These are phyloP conservation scores for Leptomonas pyrrhocoris DNA, from an alignment of 208 protist species.

Conservation along the genomic window DNA sequence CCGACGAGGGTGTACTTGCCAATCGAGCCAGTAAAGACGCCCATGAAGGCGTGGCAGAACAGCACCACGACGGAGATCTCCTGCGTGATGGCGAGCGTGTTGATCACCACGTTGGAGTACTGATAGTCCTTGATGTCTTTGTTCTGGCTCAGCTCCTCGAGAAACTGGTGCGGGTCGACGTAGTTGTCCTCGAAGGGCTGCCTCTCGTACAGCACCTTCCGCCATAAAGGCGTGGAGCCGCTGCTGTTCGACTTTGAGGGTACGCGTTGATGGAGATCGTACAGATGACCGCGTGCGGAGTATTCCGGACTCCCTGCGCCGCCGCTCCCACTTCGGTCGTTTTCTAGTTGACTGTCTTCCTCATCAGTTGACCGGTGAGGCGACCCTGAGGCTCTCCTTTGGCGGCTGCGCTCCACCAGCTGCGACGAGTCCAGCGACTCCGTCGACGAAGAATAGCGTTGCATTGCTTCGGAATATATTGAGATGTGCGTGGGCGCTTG, in stretches of 20 bases:
- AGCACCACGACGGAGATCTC: conserved; percentile 89
- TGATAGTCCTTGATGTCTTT: conserved; percentile 75
- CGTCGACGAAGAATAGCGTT: conserved; percentile 4
- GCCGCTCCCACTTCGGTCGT: not conserved
- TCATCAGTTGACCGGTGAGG: conserved; percentile 7
- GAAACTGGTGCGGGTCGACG: conserved; percentile 81
- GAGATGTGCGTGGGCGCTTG: not conserved
- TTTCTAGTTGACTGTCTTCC: conserved; percentile 1
- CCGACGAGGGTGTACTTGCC: conserved; percentile 51
- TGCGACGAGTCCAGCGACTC: conserved; percentile 24
- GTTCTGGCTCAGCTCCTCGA: conserved; percentile 83
- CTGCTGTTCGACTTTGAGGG: conserved; percentile 9
- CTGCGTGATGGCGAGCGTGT: conserved; percentile 85
- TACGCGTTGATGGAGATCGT: conserved; percentile 2
- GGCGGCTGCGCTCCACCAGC: not conserved
- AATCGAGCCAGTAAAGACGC: conserved; percentile 46
- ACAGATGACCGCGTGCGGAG: not conserved
- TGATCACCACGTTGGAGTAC: conserved; percentile 77
- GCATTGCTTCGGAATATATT: not conserved
- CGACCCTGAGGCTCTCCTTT: not conserved
- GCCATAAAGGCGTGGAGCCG: conserved; percentile 45
- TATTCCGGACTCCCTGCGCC: not conserved
- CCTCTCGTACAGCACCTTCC: conserved; percentile 82
- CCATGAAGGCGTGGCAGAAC: conserved; percentile 76
- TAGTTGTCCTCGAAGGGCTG: conserved; percentile 93